Conservation (phyloP, 2,329 filamentous ascomycete species). For the Chrysoporthe deuterocubensis region DNA sequence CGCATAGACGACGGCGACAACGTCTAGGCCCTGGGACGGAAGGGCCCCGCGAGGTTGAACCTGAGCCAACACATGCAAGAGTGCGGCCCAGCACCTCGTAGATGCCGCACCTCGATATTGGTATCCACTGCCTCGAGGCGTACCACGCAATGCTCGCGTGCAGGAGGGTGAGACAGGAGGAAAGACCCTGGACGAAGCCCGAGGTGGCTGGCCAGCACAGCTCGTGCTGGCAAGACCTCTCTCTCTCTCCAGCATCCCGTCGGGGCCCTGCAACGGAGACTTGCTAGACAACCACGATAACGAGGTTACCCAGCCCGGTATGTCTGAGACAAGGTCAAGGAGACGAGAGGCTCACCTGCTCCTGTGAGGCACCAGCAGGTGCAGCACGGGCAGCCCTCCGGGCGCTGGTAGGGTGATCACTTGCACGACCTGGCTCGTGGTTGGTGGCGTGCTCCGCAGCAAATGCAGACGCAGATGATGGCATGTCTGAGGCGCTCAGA, state of each 20-base stretch:
- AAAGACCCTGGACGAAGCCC: background rate
- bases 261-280: constrained; percentile 1
- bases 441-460: constrained; percentile 1
- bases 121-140: background rate
- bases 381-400: background rate
- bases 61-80: background rate
- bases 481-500: constrained; percentile 13
- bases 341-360: constrained; percentile 25
- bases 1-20: background rate
- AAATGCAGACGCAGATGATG: constrained; percentile 8
- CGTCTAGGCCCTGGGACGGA: background rate
- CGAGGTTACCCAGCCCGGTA: constrained; percentile 13
- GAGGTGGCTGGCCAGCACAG: background rate
- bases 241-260: background rate
- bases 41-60: background rate
- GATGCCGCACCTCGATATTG: constrained; percentile 1
- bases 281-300: constrained; percentile 10
- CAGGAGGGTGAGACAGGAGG: background rate
- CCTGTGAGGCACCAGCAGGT: constrained; percentile 22
- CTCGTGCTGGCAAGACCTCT: no score
- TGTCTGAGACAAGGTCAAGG: constrained; percentile 27
- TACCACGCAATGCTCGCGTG: background rate
- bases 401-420: background rate
- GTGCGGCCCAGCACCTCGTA: constrained; percentile 1
- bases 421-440: constrained; percentile 7